phyloP scores from a whole-genome alignment of 495 filamentous ascomycete genomes.

The Penicillium riverlandense region DNA sequence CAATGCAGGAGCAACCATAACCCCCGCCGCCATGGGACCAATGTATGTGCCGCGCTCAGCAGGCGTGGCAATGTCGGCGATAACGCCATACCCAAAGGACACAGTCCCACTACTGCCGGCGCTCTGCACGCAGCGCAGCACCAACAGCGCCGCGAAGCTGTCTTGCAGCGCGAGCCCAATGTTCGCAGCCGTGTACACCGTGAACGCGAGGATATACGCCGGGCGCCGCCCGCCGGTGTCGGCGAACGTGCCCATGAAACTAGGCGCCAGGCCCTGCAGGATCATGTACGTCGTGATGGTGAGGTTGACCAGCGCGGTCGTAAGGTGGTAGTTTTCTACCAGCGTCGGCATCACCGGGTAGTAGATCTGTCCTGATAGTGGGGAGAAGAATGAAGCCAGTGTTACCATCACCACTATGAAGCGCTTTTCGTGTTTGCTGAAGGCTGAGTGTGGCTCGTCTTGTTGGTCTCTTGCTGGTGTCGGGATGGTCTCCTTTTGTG shows the following conservation, averaged over 20 bases:
- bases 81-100: constrained; percentile 51
- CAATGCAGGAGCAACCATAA: constrained; percentile 20
- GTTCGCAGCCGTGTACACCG: constrained; percentile 54
- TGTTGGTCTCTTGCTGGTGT: background rate
- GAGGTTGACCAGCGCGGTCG: constrained; percentile 57
- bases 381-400: constrained; percentile 40
- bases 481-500: constrained; percentile 1
- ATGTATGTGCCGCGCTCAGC: constrained; percentile 56
- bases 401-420: constrained; percentile 57
- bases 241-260: constrained; percentile 52
- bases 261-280: constrained; percentile 53
- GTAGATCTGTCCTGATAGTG: constrained; percentile 66
- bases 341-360: constrained; percentile 59
- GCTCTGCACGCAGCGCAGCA: constrained; percentile 57
- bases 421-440: constrained; percentile 46
- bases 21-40: constrained; percentile 26
- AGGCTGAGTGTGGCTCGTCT: constrained; percentile 35
- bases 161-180: constrained; percentile 56
- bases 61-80: constrained; percentile 53
- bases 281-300: constrained; percentile 62
- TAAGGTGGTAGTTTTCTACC: constrained; percentile 47
- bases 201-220: constrained; percentile 50
- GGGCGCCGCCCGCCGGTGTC: constrained; percentile 53
- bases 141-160: constrained; percentile 51
- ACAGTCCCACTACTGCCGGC: constrained; percentile 47